Base-by-base conservation (phyloP, 495 filamentous ascomycete species). In the Penicillium maclennaniae region DNA sequence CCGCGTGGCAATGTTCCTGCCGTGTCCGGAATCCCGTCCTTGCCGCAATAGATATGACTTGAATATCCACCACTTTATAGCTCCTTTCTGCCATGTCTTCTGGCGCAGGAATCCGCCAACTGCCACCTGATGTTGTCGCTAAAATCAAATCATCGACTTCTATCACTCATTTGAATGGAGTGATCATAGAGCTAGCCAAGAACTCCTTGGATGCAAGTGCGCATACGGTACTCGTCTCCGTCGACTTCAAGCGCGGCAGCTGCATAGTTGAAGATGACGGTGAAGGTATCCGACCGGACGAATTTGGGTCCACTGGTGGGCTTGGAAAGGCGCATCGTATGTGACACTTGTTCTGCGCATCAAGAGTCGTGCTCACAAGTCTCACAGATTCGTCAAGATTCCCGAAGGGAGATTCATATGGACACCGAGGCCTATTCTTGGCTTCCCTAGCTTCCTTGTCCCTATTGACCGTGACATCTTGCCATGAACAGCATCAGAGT, bases 181-280 rank as follows among this genome's bases (percentile, higher is more conserved):
- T 89, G 5, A 73, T 91, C 37, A 69, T 81, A 47, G 87, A 89
- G 45, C 74, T 98, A n/a, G 55, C 92, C 7, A 82, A 88, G 61
- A 98, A 98, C 69, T 82, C 90, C 1, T 77, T 98, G 19, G 93
- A 98, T 72, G 89, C 92, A 17, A 70, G 74, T 19, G 85, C 92
- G 16, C 82, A 74, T 36, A 88, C 82, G 50, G 70, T 97, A 44
- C 81, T 79, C 26, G 73, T 95, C 55, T 81, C 76, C 15, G 77
- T 95, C 15, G 88, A 97, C 67, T 89, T 89, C 54, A 61, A 66
- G 28, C 84, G 87, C 15, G 92, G 92, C 12, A 81, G 82, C 49
- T 96, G 92, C 68, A 78, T 83, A 0, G 82, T 97, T 15, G 91
- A 96, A 68, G 93, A 98, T 66, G 81, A 97, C 73, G 93, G 93